Evolutionary conservation across 257 asterid genomes (phyloP), one percentile per base, ranked within the genome.

Genomic region (Nicotiana paniculata): DNA sequence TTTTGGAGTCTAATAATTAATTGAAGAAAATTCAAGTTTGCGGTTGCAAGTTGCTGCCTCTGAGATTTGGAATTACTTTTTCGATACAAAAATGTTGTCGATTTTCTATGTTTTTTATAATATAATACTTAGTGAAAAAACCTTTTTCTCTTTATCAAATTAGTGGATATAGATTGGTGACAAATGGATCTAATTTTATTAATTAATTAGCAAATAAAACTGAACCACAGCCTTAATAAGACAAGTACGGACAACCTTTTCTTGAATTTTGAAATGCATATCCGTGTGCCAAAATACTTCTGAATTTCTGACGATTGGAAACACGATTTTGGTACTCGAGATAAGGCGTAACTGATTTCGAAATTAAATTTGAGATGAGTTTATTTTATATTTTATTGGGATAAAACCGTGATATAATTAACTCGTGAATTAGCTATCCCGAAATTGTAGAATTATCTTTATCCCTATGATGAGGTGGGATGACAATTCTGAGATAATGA

Each of bases 21-120:
- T 82, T 39, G 32, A 46, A 24, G 18, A 77, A 26, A 76, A 84
- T 18, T 17, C 66, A 82, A 6, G 16, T 84, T 33, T 87, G 89
- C 92, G 91, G 87, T 89, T 82, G 91, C 93, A 89, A 88, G 90
- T 86, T 89, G 95, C 91, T 85, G 63, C 92, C 89, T 76, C 89
- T 82, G 78, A 85, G 93, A 88, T 88, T 86, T 84, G 90, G 86
- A 79, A 59, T 63, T 15, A 86, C 88, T 85, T 83, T 81, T 72
- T 16, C 37, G 79, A 85, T 85, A 30, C 86, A 69, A 24, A 69
- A 46, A 12, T 48, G 24, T 46, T 24, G 26, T 74, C 43, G 16
- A 74, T 74, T 74, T 74, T 74, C 4, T 46, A 13, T 48, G 15
- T 48, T 46, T 72, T 5, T 43, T 15, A 72, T 70, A 43, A 43